A percentile compares a stretch with the other conserved stretches of the same genome.
Conservation (phyloP, 257 asterid species). For the Mentha longifolia region DNA sequence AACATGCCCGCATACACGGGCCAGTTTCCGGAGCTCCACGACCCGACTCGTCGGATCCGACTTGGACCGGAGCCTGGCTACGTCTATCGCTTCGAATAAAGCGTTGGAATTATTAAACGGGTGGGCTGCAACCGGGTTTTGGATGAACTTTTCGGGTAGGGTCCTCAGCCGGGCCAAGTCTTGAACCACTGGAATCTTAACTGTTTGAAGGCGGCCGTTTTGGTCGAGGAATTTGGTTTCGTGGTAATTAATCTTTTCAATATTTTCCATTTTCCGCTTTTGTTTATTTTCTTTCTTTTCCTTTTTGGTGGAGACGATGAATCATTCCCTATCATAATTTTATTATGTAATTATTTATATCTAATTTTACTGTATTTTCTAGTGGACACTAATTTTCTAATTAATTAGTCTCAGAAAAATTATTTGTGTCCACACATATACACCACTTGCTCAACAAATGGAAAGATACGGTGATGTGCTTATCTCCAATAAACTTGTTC, state of each 20-base stretch:
- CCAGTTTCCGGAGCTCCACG: constrained; percentile 46
- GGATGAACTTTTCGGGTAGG: constrained; percentile 46
- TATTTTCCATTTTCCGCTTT: neutral
- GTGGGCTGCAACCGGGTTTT: constrained; percentile 7
- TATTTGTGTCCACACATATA: too few species aligned
- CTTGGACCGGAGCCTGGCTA: constrained; percentile 28
- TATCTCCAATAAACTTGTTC: constrained; percentile 8
- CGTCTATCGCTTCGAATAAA: constrained; percentile 35
- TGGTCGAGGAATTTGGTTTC: constrained; percentile 35
- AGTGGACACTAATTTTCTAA: neutral
- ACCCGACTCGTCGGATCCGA: constrained; percentile 28
- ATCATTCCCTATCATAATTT: neutral
- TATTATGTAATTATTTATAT: neutral
- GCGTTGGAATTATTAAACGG: constrained; percentile 12
- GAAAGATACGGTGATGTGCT: neutral
- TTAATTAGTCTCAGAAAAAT: too few species aligned
- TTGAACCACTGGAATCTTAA: constrained; percentile 50
- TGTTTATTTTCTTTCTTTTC: too few species aligned
- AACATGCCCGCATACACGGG: constrained; percentile 37
- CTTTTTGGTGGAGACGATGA: neutral
- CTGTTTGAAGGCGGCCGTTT: constrained; percentile 35
- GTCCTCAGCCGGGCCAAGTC: constrained; percentile 39
- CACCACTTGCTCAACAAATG: too few species aligned
- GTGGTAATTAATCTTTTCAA: constrained; percentile 27
- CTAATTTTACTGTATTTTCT: neutral